Conservation (phyloP, 164 flowering plant species). For the Piper betle region DNA sequence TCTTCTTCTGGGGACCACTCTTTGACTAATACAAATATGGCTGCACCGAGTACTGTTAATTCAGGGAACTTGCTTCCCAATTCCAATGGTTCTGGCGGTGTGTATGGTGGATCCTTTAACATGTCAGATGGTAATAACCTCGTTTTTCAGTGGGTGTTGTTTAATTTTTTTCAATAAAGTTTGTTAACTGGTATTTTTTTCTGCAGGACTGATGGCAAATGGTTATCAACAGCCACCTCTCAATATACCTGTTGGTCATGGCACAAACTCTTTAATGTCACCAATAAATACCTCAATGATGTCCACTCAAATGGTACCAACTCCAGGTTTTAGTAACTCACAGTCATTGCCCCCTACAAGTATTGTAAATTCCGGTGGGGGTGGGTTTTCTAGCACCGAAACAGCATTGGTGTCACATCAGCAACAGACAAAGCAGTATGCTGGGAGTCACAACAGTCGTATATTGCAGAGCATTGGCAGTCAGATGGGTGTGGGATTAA, state of each 20-base stretch:
- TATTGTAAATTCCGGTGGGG: conserved; percentile 33
- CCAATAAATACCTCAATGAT: conserved; percentile 37
- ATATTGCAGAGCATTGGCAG: conserved; percentile 63
- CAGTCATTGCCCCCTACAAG: conserved; percentile 35
- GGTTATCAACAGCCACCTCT: conserved; percentile 69
- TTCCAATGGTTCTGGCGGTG: conserved; percentile 29
- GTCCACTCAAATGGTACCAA: conserved; percentile 86
- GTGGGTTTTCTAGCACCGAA: conserved; percentile 55
- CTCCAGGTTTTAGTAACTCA: conserved; percentile 68
- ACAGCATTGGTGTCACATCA: conserved; percentile 46
- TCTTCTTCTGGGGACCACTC: conserved; percentile 47
- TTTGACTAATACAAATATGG: conserved; percentile 23
- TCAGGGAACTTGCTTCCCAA: conserved; percentile 29
- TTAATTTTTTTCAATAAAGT: too few species aligned
- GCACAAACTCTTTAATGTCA: conserved; percentile 36
- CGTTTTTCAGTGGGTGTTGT: neutral
- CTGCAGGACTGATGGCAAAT: conserved; percentile 51
- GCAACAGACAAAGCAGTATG: conserved; percentile 51
- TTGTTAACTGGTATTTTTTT: neutral
- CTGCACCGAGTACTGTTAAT: conserved; percentile 30
- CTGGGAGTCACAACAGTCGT: conserved; percentile 64
- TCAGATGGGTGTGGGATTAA: conserved; percentile 57
- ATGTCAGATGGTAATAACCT: conserved; percentile 39
- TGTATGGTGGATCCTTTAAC: conserved; percentile 37
- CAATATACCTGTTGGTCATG: conserved; percentile 32